Evolutionary conservation across 495 filamentous ascomycete genomes (phyloP), one percentile per base, ranked within the genome.

Genomic region (Clohesyomyces aquaticus): DNA sequence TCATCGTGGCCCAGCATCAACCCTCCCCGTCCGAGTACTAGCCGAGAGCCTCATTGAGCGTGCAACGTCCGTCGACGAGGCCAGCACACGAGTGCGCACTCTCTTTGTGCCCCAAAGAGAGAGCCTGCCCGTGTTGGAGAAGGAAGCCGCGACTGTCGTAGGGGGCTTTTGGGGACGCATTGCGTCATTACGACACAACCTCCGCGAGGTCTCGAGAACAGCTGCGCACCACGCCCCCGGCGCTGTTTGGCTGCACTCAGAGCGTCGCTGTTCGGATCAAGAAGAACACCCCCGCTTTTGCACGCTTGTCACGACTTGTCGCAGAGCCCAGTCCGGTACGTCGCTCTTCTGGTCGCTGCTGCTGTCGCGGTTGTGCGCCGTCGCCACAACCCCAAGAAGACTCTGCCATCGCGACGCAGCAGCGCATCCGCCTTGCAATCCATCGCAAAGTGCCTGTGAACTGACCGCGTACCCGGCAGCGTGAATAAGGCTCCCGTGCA

Each of bases 131-230:
- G 55, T 26, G 26, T 52, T 18, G 23, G 14, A 29, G n/a, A 26
- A 49, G 27, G 51, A 23, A 21, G 9, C 28, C 35, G 41, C 42
- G 22, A 38, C 43, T 32, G 41, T 21, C n/a, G n/a, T n/a, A n/a
- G n/a, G n/a, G n/a, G n/a, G n/a, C n/a, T n/a, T n/a, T n/a, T n/a
- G n/a, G n/a, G n/a, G 62, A 45, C 1, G 26, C 55, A 66, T 66
- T 66, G 63, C 63, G 63, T 66, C 63, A 66, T 64, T 60, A 61
- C 63, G 49, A 25, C 19, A 52, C 55, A 52, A 61, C 56, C 22
- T 42, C 38, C 12, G 16, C 38, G 10, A 16, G 23, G 10, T 14
- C 32, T 38, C 32, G 32, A 38, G 32, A n/a, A 46, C 16, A 52
- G 32, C 55, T 18, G 28, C 61, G 42, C 45, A 16, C 21, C 27